These are phyloP conservation scores for Backusella liffmaniae DNA, from an alignment of 192 early-diverging fungal genomes.

Conservation along the genomic window DNA sequence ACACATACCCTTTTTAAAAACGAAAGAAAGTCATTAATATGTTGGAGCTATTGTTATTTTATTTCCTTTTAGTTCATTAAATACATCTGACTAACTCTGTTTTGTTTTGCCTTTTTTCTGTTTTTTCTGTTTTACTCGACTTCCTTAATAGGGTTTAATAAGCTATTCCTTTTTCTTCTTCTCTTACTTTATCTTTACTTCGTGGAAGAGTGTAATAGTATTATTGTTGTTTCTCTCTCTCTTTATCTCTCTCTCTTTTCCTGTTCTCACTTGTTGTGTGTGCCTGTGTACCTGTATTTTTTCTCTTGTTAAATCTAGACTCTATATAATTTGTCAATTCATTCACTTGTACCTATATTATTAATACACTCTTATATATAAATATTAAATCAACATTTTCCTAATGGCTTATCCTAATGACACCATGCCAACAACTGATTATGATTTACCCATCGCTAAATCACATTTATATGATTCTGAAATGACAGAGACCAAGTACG, in stretches of 20 bases:
- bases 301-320: background rate
- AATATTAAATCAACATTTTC: background rate
- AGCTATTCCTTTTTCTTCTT: background rate
- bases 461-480: background rate
- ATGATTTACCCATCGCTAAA: background rate
- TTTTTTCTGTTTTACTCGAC: background rate
- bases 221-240: background rate
- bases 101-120: background rate
- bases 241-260: background rate
- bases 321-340: background rate
- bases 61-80: conserved; percentile 2
- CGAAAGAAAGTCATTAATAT: background rate
- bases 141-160: background rate
- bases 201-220: background rate
- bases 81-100: background rate
- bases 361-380: background rate
- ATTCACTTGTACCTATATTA: background rate
- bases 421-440: background rate
- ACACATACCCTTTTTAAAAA: conserved; percentile 1
- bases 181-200: background rate
- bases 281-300: conserved; percentile 5
- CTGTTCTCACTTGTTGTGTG: background rate
- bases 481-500: background rate
- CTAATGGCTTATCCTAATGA: background rate
- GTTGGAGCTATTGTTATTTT: background rate